A percentile compares a stretch with the other conserved stretches of the same genome.
phyloP scores from a whole-genome alignment of 805 yeast species.

The Metschnikowia picachoensis region DNA sequence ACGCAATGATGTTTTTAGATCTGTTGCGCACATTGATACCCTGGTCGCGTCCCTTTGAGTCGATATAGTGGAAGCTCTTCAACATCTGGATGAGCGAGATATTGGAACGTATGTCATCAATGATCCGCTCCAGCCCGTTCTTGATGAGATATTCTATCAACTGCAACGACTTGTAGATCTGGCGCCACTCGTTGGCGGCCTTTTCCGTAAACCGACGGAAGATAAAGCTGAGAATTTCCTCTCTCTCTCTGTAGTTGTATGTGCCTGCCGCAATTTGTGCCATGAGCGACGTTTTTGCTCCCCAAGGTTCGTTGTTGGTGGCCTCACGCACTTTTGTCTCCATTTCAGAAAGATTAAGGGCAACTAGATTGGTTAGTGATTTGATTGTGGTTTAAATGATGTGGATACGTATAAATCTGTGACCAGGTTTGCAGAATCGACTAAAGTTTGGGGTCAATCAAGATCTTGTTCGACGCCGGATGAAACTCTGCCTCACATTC shows the following conservation, averaged over 20 bases:
- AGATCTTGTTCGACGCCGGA: too few species aligned
- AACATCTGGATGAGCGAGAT: conserved; percentile 78
- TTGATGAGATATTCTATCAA: conserved; percentile 85
- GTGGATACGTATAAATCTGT: too few species aligned
- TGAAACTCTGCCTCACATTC: too few species aligned
- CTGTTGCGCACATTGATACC: conserved; percentile 94
- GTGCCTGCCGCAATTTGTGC: conserved; percentile 95
- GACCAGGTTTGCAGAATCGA: too few species aligned
- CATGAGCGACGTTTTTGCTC: conserved; percentile 88
- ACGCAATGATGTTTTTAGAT: conserved; percentile 66
- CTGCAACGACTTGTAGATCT: conserved; percentile 91
- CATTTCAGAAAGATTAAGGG: conserved; percentile 93
- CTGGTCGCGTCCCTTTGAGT: conserved; percentile 91
- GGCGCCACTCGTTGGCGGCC: conserved; percentile 96
- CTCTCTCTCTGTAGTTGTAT: conserved; percentile 76
- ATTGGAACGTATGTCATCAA: conserved; percentile 90
- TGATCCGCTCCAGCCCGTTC: conserved; percentile 91
- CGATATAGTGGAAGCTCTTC: conserved; percentile 89
- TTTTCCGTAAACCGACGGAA: conserved; percentile 93
- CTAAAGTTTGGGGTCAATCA: too few species aligned
- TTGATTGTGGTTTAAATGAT: too few species aligned
- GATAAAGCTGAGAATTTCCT: conserved; percentile 71
- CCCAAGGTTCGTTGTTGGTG: conserved; percentile 99
- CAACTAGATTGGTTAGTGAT: conserved; percentile 36
- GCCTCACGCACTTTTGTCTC: conserved; percentile 97